A percentile compares a stretch with the other conserved stretches of the same genome.
Conservation (phyloP, 129 eudicot genomes). For the Scalesia atractyloides region DNA sequence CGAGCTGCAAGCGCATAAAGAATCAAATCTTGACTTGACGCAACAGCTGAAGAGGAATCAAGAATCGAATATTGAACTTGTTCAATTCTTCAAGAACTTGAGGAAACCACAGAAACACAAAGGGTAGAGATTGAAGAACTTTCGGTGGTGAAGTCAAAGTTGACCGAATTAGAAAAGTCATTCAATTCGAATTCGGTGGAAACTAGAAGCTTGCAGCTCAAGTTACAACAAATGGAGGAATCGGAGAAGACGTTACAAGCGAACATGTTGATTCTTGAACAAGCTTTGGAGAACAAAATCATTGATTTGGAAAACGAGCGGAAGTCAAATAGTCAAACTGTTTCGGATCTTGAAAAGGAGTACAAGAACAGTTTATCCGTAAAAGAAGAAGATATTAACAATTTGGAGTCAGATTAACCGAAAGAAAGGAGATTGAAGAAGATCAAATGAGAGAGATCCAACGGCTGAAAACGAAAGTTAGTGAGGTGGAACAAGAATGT, state of each 20-base stretch:
- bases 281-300: slow-evolving; percentile 54
- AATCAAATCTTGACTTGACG: slow-evolving; percentile 47
- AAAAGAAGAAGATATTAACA: slow-evolving; percentile 64
- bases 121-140: slow-evolving; percentile 67
- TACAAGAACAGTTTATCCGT: slow-evolving; percentile 43
- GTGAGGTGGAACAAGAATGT: slow-evolving; percentile 67
- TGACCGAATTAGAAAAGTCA: slow-evolving; percentile 42
- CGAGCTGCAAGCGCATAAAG: slow-evolving; percentile 65
- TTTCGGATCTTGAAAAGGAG: slow-evolving; percentile 49
- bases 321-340: slow-evolving; percentile 34
- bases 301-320: slow-evolving; percentile 49
- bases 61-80: slow-evolving; percentile 75
- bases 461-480: slow-evolving; percentile 44
- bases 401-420: slow-evolving; percentile 49
- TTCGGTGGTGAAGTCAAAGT: slow-evolving; percentile 34
- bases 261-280: slow-evolving; percentile 57
- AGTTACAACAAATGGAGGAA: slow-evolving; percentile 59
- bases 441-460: slow-evolving; percentile 50
- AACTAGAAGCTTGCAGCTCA: slow-evolving; percentile 42
- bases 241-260: slow-evolving; percentile 61
- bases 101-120: slow-evolving; percentile 66
- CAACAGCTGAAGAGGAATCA: slow-evolving; percentile 60
- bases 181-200: slow-evolving; percentile 46
- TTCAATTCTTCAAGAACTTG: slow-evolving; percentile 77
- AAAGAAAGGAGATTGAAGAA: slow-evolving; percentile 30